Percentiles rank a stretch among this genome's conserved stretches.
phyloP scores from a whole-genome alignment of 768 basidiomycete species.

The Tulasnella sp. region DNA sequence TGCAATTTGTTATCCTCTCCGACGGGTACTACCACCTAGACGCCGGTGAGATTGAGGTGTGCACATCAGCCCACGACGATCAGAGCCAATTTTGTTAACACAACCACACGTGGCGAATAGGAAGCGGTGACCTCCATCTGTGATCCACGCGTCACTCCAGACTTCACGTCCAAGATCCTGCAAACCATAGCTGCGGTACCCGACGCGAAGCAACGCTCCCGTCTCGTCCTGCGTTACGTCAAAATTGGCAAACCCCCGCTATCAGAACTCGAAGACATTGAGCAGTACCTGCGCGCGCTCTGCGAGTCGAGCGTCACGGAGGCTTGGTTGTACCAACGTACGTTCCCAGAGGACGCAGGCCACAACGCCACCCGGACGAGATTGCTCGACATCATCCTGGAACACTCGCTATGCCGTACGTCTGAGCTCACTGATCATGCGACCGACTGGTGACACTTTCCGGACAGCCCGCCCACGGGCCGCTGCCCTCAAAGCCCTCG shows the following conservation, averaged over 20 bases:
- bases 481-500: slow-evolving; percentile 44
- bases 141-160: slow-evolving; percentile 60
- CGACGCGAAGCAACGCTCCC: slow-evolving; percentile 28
- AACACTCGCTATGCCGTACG: slow-evolving; percentile 13
- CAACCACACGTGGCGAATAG: slow-evolving; percentile 28
- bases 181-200: slow-evolving; percentile 44
- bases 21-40: slow-evolving; percentile 81
- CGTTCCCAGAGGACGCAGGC: slow-evolving; percentile 45
- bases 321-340: slow-evolving; percentile 65
- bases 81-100: not conserved
- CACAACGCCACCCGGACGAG: slow-evolving; percentile 17
- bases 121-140: slow-evolving; percentile 59
- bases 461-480: slow-evolving; percentile 46
- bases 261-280: slow-evolving; percentile 55
- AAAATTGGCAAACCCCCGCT: slow-evolving; percentile 62
- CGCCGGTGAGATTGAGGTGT: slow-evolving; percentile 48
- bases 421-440: not conserved
- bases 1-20: slow-evolving; percentile 62
- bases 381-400: slow-evolving; percentile 9
- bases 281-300: slow-evolving; percentile 55
- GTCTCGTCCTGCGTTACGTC: slow-evolving; percentile 59
- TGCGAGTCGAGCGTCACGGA: slow-evolving; percentile 51
- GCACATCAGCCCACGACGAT: slow-evolving; percentile 25
- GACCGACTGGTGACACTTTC: not conserved
- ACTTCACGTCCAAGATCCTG: slow-evolving; percentile 67